Conservation (phyloP, 75 land plant species). For the Larix kaempferi region DNA sequence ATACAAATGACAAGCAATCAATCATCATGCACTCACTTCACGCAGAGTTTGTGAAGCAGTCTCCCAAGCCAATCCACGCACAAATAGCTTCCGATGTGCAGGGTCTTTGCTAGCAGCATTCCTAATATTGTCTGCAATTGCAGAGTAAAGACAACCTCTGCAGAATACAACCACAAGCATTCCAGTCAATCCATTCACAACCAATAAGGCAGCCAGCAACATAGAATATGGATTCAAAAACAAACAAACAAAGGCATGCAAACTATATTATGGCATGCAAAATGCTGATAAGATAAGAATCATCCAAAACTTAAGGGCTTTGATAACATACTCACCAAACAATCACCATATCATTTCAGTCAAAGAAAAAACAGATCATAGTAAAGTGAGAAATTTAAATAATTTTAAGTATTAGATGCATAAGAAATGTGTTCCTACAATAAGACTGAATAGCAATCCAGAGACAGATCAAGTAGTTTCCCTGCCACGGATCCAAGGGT, state of each 20-base stretch:
- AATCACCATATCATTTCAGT: too few relatives aligned
- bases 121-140: conserved; percentile 82
- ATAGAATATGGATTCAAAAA: not conserved
- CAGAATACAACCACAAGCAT: conserved; percentile 56
- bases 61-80: conserved; percentile 93
- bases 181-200: conserved; percentile 50
- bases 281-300: not conserved
- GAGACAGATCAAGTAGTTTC: not conserved
- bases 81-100: conserved; percentile 88
- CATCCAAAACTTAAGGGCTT: not conserved
- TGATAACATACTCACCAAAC: too few relatives aligned
- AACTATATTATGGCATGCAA: not conserved
- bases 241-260: not conserved
- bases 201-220: conserved; percentile 25
- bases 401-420: not conserved
- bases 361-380: too few relatives aligned
- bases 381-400: too few relatives aligned
- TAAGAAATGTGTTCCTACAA: not conserved
- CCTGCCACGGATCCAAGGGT: not conserved
- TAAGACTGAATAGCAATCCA: not conserved
- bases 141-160: conserved; percentile 80
- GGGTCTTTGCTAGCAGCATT: conserved; percentile 83
- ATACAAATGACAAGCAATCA: conserved; percentile 21
- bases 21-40: conserved; percentile 80
- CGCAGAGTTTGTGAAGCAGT: conserved; percentile 81